Evolutionary conservation across 2,329 filamentous ascomycete species (phyloP), one percentile per base, ranked within the genome.

Genomic region (Fusarium sp.): DNA sequence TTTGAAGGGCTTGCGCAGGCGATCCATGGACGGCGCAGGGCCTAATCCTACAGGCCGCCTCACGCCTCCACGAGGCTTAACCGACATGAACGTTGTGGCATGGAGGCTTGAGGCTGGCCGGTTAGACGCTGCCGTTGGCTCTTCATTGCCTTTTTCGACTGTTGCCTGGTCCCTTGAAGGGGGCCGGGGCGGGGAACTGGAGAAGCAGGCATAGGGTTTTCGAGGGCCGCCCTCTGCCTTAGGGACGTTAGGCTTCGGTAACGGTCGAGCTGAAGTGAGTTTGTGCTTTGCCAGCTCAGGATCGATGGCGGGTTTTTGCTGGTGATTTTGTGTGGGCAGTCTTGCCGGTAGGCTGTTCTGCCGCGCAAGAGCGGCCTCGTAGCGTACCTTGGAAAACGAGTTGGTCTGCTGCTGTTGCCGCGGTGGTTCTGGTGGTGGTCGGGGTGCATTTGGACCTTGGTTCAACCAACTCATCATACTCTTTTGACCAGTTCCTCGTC

Each of bases 121-220:
- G 16, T 80, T 77, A 32, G 76, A 66, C 8, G 82, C 79, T 6
- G 80, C 75, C 35, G 79, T 78, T 20, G 80, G 72, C 2, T 72
- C 76, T 7, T 78, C 61, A n/a, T 79, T 70, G 13, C 72, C 70
- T 13, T 79, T 74, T 32, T 79, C 74, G 32, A 73, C 68, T 20
- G 76, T 50, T 64, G 66, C 58, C 66, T 76, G 63, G 69, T 75
- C 70, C 5, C 76, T 74, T 7, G 76, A 77, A 5, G 70, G 35
- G 3, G 80, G 79, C n/a, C 79, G 78, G 4, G 83, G 80, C 5
- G 90, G 89, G 20, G 89, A 90, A 81, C 89, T 91, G 0, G 89
- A 91, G 77, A 91, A 90, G 71, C 86, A 88, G 1, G 85, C 80
- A 74, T 94, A 93, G 9, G 82, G 82, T 60, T 86, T 82, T 3